Conservation (phyloP, 2,329 filamentous ascomycete genomes). For the Emergomyces orientalis region DNA sequence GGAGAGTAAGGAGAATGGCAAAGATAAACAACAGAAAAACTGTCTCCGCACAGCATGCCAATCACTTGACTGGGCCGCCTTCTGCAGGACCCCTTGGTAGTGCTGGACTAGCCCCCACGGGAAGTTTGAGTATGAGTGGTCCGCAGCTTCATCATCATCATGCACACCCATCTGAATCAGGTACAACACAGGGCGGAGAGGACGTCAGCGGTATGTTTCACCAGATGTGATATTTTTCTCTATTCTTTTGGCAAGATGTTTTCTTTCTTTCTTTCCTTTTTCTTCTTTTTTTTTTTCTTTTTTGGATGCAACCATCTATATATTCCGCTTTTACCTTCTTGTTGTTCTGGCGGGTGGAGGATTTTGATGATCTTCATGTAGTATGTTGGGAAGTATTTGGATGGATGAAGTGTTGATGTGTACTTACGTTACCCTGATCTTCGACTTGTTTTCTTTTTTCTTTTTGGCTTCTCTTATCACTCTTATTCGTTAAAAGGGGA, state of each 20-base stretch:
- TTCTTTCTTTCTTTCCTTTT: no score
- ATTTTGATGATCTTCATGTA: slow-evolving; percentile 4
- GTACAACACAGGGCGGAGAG: slow-evolving; percentile 53
- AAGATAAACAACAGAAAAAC: slow-evolving; percentile 87
- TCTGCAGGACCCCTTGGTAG: slow-evolving; percentile 51
- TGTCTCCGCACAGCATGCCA: slow-evolving; percentile 49
- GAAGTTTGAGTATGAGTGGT: slow-evolving; percentile 60
- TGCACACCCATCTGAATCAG: slow-evolving; percentile 55
- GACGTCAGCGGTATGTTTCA: slow-evolving; percentile 97
- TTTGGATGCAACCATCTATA: slow-evolving; percentile 15
- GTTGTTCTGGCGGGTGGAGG: slow-evolving; percentile 10
- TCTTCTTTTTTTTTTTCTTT: slow-evolving; percentile 28
- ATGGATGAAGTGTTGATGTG: background rate
- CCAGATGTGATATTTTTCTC: slow-evolving; percentile 60
- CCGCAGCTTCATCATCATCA: slow-evolving; percentile 66
- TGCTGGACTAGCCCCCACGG: slow-evolving; percentile 27
- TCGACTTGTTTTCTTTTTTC: slow-evolving; percentile 20
- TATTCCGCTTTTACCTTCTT: slow-evolving; percentile 22
- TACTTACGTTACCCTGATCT: slow-evolving; percentile 13
- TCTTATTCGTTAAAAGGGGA: background rate
- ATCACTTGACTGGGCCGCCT: slow-evolving; percentile 60
- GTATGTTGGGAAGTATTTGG: slow-evolving; percentile 1
- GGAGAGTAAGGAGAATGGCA: slow-evolving; percentile 86
- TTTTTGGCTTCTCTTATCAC: slow-evolving; percentile 8
- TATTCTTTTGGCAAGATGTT: slow-evolving; percentile 7